Evolutionary conservation across 2,329 filamentous ascomycete genomes (phyloP).

Genomic region (Aspergillus texensis): DNA sequence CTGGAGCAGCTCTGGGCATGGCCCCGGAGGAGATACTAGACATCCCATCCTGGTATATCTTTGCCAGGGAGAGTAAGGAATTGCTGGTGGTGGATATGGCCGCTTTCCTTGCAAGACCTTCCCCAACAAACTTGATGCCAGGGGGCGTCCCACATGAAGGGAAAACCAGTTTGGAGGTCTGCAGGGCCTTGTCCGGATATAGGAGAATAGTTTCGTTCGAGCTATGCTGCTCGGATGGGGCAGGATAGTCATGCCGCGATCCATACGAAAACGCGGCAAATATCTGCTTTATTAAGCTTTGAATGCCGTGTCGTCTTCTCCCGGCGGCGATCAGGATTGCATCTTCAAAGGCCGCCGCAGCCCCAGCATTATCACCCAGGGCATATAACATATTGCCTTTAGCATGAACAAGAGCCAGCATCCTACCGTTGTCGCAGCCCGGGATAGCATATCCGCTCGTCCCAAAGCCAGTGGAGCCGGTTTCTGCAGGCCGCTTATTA

Average conservation of each 20-base stretch:
- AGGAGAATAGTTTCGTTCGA: slow-evolving; percentile 70
- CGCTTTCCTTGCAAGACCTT: slow-evolving; percentile 72
- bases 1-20: slow-evolving; percentile 64
- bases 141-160: slow-evolving; percentile 74
- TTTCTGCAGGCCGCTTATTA: slow-evolving; percentile 31
- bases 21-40: slow-evolving; percentile 67
- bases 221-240: slow-evolving; percentile 35
- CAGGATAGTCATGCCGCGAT: slow-evolving; percentile 41
- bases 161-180: slow-evolving; percentile 83
- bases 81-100: slow-evolving; percentile 95
- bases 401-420: slow-evolving; percentile 90
- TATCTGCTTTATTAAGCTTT: slow-evolving; percentile 76
- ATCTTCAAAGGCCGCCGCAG: slow-evolving; percentile 90
- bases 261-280: slow-evolving; percentile 67
- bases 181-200: slow-evolving; percentile 78
- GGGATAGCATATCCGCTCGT: slow-evolving; percentile 84
- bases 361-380: slow-evolving; percentile 76
- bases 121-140: slow-evolving; percentile 72
- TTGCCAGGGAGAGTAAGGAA: slow-evolving; percentile 87
- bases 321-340: slow-evolving; percentile 88
- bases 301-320: slow-evolving; percentile 68
- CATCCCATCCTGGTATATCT: slow-evolving; percentile 97
- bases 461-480: slow-evolving; percentile 60
- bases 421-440: slow-evolving; percentile 85
- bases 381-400: slow-evolving; percentile 99